Evolutionary conservation across 352 stramenopile genomes (phyloP).

Genomic region (Globisporangium solare): DNA sequence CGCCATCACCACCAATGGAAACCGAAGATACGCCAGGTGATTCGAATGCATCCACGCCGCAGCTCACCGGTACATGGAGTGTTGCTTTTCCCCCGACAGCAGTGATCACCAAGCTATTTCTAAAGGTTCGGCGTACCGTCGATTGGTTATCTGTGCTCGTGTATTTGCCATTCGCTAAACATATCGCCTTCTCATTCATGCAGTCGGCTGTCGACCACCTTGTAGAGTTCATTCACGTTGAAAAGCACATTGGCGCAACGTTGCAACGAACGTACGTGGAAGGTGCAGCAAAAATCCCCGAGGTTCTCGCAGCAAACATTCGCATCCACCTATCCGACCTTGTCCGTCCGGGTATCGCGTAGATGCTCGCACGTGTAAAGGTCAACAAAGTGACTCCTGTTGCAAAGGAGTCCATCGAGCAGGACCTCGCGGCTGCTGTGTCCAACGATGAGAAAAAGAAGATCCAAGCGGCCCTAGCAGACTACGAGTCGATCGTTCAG

Average conservation of each 20-base stretch:
- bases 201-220: conserved; percentile 33
- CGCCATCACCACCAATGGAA: not conserved
- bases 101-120: conserved; percentile 28
- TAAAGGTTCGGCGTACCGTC: conserved; percentile 28
- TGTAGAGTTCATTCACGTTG: conserved; percentile 40
- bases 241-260: conserved; percentile 32
- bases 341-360: conserved; percentile 24
- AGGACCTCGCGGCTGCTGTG: conserved; percentile 39
- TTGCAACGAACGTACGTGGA: conserved; percentile 33
- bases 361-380: conserved; percentile 7
- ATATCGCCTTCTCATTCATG: conserved; percentile 1
- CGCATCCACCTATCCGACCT: conserved; percentile 34
- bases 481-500: conserved; percentile 47
- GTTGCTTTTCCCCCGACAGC: conserved; percentile 30
- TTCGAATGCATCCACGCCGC: not conserved
- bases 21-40: not conserved
- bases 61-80: conserved; percentile 39
- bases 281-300: conserved; percentile 20
- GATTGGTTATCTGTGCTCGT: not conserved
- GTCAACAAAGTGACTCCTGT: conserved; percentile 28
- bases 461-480: conserved; percentile 46
- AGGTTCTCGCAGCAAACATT: conserved; percentile 28
- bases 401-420: conserved; percentile 44
- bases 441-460: conserved; percentile 79
- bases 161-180: not conserved